These are phyloP conservation scores for Boletus barrowsii DNA, from an alignment of 768 basidiomycete species.

Conservation along the genomic window DNA sequence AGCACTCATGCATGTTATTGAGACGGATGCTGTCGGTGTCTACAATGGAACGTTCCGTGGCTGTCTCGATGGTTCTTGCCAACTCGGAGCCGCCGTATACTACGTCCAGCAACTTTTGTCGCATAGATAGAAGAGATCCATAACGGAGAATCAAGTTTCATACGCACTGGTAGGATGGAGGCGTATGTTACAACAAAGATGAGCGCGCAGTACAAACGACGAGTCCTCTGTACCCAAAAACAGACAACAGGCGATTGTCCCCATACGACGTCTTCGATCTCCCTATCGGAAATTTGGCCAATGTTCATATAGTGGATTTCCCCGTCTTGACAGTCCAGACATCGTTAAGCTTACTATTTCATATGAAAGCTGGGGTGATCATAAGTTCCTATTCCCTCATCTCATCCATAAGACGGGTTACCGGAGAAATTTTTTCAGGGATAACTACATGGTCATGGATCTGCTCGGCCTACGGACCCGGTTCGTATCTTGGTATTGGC, in stretches of 20 bases:
- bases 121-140: no score
- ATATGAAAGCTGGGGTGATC: not conserved
- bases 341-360: not conserved
- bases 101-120: no score
- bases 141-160: no score
- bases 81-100: no score
- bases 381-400: not conserved
- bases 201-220: not conserved
- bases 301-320: not conserved
- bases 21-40: slow-evolving; percentile 50
- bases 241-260: not conserved
- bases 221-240: not conserved
- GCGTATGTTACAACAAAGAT: not conserved
- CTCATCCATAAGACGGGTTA: not conserved
- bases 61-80: slow-evolving; percentile 53
- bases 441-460: slow-evolving; percentile 18
- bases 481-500: not conserved
- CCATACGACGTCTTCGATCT: not conserved
- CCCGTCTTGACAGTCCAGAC: not conserved
- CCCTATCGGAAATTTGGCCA: not conserved
- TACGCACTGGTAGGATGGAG: no score
- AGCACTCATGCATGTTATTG: slow-evolving; percentile 55
- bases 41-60: slow-evolving; percentile 66
- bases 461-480: slow-evolving; percentile 4
- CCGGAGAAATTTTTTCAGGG: not conserved